Conservation (phyloP, 1,139 yeast genomes). For the Diutina neorugosa region DNA sequence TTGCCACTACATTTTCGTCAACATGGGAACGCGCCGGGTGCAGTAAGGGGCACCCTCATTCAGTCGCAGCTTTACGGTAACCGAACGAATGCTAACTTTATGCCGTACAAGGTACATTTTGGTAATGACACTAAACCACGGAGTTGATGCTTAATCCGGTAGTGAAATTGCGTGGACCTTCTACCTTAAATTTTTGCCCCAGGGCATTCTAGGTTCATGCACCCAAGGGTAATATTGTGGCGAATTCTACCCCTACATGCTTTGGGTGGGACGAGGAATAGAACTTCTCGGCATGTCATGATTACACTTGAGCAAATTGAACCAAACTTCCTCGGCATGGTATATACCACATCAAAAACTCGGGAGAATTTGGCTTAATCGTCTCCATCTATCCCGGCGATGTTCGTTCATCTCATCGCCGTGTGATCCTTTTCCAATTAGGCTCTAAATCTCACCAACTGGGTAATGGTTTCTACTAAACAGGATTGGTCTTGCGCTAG, state of each 20-base stretch:
- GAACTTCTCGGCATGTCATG: neutral
- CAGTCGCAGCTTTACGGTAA: neutral
- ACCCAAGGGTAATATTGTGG: neutral
- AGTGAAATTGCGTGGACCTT: neutral
- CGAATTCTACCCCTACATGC: neutral
- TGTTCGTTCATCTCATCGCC: neutral
- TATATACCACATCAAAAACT: too few relatives aligned
- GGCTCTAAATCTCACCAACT: neutral
- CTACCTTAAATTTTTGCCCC: neutral
- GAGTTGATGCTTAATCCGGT: neutral
- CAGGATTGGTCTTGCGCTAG: neutral
- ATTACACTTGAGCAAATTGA: too few relatives aligned
- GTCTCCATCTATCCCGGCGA: neutral
- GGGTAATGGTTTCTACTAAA: neutral
- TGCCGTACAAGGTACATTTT: neutral
- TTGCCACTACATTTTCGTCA: too few relatives aligned
- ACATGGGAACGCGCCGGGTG: neutral
- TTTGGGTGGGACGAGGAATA: neutral
- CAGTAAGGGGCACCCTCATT: neutral
- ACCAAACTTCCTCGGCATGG: too few relatives aligned
- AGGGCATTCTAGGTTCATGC: neutral
- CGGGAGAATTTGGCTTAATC: neutral
- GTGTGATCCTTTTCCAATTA: neutral
- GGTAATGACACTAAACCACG: neutral
- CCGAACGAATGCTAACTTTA: neutral